Percentiles rank a stretch among this genome's conserved stretches.
Conservation (phyloP, 106 monocot species). For the Phalaenopsis equestris region DNA sequence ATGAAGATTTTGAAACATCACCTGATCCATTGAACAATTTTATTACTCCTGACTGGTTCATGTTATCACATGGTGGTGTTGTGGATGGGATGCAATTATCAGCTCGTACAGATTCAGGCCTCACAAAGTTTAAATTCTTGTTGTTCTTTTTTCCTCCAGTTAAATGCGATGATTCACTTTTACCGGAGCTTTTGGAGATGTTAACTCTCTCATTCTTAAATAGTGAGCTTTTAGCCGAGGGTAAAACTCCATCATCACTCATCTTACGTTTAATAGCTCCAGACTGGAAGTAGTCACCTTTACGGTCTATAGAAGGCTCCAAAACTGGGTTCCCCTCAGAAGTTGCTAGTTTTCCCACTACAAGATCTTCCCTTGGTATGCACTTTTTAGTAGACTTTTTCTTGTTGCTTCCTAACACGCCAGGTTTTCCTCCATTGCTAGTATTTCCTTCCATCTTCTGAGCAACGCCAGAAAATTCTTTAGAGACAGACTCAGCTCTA, state of each 20-base stretch:
- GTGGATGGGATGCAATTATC: neutral
- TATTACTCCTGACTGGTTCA: neutral
- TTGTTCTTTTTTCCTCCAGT: neutral
- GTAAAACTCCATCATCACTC: neutral
- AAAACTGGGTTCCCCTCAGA: neutral
- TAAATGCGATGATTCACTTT: neutral
- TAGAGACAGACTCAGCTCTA: neutral
- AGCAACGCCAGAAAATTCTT: neutral
- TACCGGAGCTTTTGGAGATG: neutral
- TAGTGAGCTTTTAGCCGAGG: neutral
- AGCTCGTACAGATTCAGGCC: neutral
- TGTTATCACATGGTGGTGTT: neutral
- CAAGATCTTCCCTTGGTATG: neutral
- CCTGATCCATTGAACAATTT: neutral
- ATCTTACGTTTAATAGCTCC: neutral
- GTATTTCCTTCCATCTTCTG: neutral
- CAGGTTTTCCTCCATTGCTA: neutral
- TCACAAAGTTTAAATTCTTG: neutral
- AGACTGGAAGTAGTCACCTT: neutral
- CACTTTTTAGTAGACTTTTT: neutral
- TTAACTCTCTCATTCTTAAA: neutral
- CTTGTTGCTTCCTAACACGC: neutral
- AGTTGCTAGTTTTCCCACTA: neutral
- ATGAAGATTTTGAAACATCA: neutral
- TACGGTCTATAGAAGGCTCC: neutral